Evolutionary conservation across 2,329 filamentous ascomycete genomes (phyloP).

Genomic region (Alternaria brassicae): DNA sequence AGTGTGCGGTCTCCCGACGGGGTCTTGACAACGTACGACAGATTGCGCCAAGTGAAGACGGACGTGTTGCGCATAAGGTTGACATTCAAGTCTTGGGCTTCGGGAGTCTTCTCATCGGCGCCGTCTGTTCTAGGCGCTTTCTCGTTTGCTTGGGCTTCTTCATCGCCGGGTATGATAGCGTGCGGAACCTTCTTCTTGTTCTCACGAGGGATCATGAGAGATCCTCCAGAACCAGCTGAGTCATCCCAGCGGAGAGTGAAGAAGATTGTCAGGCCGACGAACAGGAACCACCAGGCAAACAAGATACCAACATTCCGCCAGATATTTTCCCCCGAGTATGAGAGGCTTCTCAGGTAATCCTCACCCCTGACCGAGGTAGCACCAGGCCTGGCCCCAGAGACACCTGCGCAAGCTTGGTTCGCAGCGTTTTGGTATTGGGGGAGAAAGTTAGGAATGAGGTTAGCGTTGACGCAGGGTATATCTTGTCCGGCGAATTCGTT

Average conservation of each 20-base stretch:
- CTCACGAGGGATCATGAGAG: conserved; percentile 66
- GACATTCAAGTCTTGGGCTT: not conserved
- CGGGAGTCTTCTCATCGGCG: conserved; percentile 41
- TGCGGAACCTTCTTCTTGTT: conserved; percentile 26
- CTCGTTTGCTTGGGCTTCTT: conserved; percentile 54
- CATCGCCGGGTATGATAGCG: conserved; percentile 51
- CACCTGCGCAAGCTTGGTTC: conserved; percentile 64
- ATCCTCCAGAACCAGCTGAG: conserved; percentile 58
- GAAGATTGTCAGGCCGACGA: conserved; percentile 64
- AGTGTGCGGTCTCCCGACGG: conserved; percentile 51
- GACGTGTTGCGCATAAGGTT: conserved; percentile 67
- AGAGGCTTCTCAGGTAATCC: conserved; percentile 64
- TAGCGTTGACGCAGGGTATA: conserved; percentile 59
- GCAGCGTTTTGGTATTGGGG: conserved; percentile 53
- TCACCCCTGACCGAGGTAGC: conserved; percentile 62
- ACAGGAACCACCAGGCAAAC: conserved; percentile 52
- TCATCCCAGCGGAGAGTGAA: conserved; percentile 65
- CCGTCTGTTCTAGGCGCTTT: conserved; percentile 13
- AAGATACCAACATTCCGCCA: conserved; percentile 56
- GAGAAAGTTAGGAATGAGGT: conserved; percentile 60
- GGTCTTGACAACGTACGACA: conserved; percentile 64
- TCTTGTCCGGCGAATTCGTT: conserved; percentile 63
- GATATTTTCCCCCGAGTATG: conserved; percentile 39
- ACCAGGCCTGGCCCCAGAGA: conserved; percentile 62
- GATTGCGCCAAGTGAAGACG: conserved; percentile 70